Evolutionary conservation across 116 monocot species (phyloP).

Genomic region (Posidonia oceanica): DNA sequence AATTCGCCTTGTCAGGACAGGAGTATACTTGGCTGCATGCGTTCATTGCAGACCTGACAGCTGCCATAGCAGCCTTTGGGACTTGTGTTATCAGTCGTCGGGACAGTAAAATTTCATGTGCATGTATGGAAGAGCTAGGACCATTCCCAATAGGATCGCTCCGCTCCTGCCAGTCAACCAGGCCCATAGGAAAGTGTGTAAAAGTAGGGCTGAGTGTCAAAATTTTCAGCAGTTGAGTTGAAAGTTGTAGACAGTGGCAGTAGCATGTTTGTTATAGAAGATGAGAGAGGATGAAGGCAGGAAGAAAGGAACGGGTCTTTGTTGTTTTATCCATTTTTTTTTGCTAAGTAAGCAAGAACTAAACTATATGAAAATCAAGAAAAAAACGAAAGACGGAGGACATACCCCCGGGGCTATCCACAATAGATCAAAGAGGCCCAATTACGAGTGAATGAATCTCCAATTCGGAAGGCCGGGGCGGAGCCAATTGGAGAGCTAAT

Average conservation of each 20-base stretch:
- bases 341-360: background rate
- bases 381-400: background rate
- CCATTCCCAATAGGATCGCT: no score
- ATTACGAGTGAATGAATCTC: background rate
- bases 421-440: background rate
- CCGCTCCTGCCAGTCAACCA: conserved; percentile 8
- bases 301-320: background rate
- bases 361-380: background rate
- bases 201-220: conserved; percentile 3
- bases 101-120: no score
- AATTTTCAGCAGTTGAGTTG: conserved; percentile 2
- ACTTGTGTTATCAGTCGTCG: conserved; percentile 12
- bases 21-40: conserved; percentile 1
- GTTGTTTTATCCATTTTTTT: background rate
- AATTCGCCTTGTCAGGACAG: no score
- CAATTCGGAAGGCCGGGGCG: no score
- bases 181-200: conserved; percentile 8
- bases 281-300: background rate
- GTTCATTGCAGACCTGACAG: background rate
- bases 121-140: no score
- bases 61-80: conserved; percentile 1
- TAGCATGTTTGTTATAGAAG: background rate
- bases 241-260: background rate
- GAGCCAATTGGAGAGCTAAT: no score
- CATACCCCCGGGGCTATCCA: background rate